phyloP scores from a whole-genome alignment of 306 rosid genomes.

The Mimosa bimucronata region DNA sequence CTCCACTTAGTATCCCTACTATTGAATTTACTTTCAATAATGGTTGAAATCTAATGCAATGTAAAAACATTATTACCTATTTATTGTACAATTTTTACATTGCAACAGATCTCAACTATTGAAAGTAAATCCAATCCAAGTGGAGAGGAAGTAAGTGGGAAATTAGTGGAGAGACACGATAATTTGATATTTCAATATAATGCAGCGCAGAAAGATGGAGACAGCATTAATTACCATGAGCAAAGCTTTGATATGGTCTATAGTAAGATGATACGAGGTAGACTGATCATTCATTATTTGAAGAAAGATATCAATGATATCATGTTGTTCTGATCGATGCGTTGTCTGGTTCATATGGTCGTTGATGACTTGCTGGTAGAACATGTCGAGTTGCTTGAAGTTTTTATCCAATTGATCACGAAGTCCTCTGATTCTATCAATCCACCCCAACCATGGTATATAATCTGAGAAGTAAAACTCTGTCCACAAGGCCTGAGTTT shows the following conservation, averaged over 20 bases:
- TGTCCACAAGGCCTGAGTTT: constrained; percentile 34
- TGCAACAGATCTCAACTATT: too few relatives aligned
- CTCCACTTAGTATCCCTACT: too few relatives aligned
- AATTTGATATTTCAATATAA: too few relatives aligned
- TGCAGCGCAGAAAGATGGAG: neutral
- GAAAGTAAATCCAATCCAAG: too few relatives aligned
- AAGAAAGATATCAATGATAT: constrained; percentile 41
- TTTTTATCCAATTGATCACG: constrained; percentile 35
- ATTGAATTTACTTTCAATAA: too few relatives aligned
- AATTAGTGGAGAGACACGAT: too few relatives aligned
- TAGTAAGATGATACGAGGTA: constrained; percentile 37
- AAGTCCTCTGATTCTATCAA: constrained; percentile 48
- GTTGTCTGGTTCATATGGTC: constrained; percentile 35
- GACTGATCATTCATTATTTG: constrained; percentile 23
- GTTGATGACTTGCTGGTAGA: constrained; percentile 48
- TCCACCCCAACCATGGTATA: constrained; percentile 53
- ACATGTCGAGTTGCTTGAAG: constrained; percentile 42
- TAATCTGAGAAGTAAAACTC: constrained; percentile 25
- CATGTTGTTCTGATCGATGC: neutral
- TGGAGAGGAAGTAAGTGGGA: too few relatives aligned
- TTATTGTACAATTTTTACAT: too few relatives aligned
- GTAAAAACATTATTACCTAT: too few relatives aligned
- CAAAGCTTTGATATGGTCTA: constrained; percentile 42
- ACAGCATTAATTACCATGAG: neutral
- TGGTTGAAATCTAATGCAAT: too few relatives aligned